Percentiles rank a stretch among this genome's conserved stretches.
Evolutionary conservation across 768 basidiomycete genomes (phyloP).

Genomic region (Rickenella mellea): DNA sequence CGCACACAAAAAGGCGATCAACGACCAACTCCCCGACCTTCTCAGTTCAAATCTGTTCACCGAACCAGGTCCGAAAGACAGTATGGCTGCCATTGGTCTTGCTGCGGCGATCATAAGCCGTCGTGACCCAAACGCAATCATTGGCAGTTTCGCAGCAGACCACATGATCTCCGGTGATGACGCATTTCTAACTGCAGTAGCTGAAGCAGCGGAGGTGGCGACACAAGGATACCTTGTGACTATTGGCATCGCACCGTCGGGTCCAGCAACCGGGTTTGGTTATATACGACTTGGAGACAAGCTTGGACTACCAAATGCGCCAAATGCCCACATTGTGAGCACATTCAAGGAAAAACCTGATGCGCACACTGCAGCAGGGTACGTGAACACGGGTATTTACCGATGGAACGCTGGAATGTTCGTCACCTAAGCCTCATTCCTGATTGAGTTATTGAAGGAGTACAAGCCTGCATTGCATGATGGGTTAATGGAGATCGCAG

Average conservation of each 20-base stretch:
- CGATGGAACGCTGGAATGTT: conserved; percentile 95
- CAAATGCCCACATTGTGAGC: conserved; percentile 73
- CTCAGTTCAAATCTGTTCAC: conserved; percentile 60
- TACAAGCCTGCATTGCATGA: conserved; percentile 67
- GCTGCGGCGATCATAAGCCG: conserved; percentile 70
- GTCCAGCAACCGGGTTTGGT: conserved; percentile 84
- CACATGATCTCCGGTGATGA: conserved; percentile 92
- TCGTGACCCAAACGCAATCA: conserved; percentile 73
- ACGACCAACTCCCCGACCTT: conserved; percentile 74
- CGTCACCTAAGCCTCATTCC: conserved; percentile 68
- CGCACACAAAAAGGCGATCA: conserved; percentile 62
- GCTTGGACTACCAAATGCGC: conserved; percentile 55
- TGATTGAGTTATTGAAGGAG: conserved; percentile 61
- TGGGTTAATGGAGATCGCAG: conserved; percentile 58
- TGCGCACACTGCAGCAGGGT: conserved; percentile 77
- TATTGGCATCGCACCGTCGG: conserved; percentile 83
- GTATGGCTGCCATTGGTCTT: conserved; percentile 85
- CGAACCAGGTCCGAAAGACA: conserved; percentile 86
- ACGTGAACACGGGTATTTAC: conserved; percentile 80
- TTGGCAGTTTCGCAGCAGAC: conserved; percentile 84
- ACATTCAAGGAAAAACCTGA: conserved; percentile 91
- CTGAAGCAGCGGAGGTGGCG: conserved; percentile 81
- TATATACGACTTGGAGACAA: conserved; percentile 80
- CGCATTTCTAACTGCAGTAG: conserved; percentile 75
- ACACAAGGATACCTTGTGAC: conserved; percentile 74